These are phyloP conservation scores for Coemansia sp. DNA, from an alignment of 192 early-diverging fungal genomes.

Conservation along the genomic window DNA sequence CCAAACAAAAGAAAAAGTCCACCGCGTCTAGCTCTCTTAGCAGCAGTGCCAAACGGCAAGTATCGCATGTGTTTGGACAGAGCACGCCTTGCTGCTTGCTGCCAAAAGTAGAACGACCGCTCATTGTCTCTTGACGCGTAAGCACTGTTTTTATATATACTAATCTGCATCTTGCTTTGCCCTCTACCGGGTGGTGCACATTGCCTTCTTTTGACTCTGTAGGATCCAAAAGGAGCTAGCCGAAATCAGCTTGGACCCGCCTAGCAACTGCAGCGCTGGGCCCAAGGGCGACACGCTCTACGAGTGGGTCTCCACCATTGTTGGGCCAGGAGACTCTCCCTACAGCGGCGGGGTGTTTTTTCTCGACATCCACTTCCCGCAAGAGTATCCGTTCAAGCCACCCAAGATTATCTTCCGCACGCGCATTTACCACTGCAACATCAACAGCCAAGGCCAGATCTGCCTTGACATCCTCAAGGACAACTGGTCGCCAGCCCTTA, in stretches of 20 bases:
- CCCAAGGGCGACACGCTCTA: slow-evolving; percentile 90
- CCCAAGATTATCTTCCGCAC: slow-evolving; percentile 98
- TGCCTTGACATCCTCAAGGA: slow-evolving; percentile 98
- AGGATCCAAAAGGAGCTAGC: slow-evolving; percentile 98
- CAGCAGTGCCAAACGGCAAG: slow-evolving; percentile 67
- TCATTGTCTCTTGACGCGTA: neutral
- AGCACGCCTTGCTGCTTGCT: neutral
- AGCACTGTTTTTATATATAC: neutral
- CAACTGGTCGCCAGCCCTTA: slow-evolving; percentile 98
- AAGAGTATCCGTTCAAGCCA: slow-evolving; percentile 98
- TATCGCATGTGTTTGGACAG: slow-evolving; percentile 3
- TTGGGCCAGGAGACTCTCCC: slow-evolving; percentile 95
- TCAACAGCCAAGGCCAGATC: slow-evolving; percentile 97
- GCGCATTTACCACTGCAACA: slow-evolving; percentile 98
- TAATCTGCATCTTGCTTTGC: neutral
- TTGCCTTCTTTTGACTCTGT: slow-evolving; percentile 17
- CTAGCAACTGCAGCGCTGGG: slow-evolving; percentile 95
- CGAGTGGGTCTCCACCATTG: slow-evolving; percentile 98
- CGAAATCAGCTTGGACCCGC: slow-evolving; percentile 96
- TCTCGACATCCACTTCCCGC: slow-evolving; percentile 96
- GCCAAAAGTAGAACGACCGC: neutral
- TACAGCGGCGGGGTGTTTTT: slow-evolving; percentile 96
- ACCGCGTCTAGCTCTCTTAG: slow-evolving; percentile 51
- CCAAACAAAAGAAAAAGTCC: slow-evolving; percentile 38
- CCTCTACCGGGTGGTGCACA: slow-evolving; percentile 4